Evolutionary conservation across 2,329 filamentous ascomycete species (phyloP).

Genomic region (Aureobasidium melanogenum): DNA sequence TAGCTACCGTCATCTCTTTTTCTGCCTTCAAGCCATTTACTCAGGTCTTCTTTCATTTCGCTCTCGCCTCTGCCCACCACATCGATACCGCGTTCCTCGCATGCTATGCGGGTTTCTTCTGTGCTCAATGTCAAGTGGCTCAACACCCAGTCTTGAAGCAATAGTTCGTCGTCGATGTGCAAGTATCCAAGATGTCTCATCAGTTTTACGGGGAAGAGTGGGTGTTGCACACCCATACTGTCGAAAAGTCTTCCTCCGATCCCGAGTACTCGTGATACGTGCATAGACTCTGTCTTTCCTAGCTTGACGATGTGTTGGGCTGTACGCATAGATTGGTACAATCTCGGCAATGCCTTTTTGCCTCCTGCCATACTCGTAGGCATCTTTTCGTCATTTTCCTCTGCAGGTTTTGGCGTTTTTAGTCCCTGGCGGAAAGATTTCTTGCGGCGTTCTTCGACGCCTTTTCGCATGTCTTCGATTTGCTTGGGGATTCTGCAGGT

Average conservation of each 20-base stretch:
- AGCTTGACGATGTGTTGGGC: neutral
- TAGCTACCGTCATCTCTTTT: conserved; percentile 28
- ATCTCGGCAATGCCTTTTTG: neutral
- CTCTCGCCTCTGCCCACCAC: conserved; percentile 21
- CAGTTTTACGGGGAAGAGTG: conserved; percentile 45
- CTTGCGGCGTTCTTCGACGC: conserved; percentile 25
- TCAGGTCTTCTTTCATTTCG: conserved; percentile 24
- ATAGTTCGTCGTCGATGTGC: conserved; percentile 59
- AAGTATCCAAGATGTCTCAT: conserved; percentile 55
- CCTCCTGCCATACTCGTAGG: conserved; percentile 37
- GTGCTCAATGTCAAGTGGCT: conserved; percentile 49
- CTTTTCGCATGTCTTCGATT: conserved; percentile 49
- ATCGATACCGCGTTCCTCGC: conserved; percentile 27
- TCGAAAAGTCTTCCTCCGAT: conserved; percentile 31
- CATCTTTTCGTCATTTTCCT: conserved; percentile 40
- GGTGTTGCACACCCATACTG: conserved; percentile 37
- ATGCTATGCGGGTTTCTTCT: conserved; percentile 29
- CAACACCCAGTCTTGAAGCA: conserved; percentile 33
- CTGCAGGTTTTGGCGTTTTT: neutral
- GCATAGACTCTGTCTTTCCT: conserved; percentile 28
- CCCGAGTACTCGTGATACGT: conserved; percentile 33
- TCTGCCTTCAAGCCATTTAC: conserved; percentile 32
- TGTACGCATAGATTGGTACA: neutral
- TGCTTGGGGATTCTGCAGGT: conserved; percentile 79
- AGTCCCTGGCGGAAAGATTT: conserved; percentile 3